A percentile compares a stretch with the other conserved stretches of the same genome.
These are phyloP conservation scores for Elongisporangium prolatum DNA, from an alignment of 352 stramenopile genomes.

Conservation along the genomic window DNA sequence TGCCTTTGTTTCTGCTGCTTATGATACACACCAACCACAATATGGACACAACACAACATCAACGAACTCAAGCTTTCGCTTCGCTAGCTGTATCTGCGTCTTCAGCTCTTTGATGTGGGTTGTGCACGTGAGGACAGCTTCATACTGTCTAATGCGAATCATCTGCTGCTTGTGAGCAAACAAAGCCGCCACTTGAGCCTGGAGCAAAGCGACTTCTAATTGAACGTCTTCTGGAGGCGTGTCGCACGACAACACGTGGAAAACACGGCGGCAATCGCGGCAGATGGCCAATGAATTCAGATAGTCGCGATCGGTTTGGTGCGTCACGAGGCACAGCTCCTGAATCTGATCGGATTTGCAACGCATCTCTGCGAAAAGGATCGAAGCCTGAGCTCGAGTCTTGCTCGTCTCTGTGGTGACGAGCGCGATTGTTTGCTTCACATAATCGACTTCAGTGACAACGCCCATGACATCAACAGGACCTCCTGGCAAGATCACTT, in stretches of 20 bases:
- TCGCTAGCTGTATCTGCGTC: slow-evolving; percentile 19
- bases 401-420: no score
- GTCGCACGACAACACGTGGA: slow-evolving; percentile 33
- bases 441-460: neutral
- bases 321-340: slow-evolving; percentile 17
- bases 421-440: neutral
- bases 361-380: slow-evolving; percentile 17
- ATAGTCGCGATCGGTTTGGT: neutral
- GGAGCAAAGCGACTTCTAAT: neutral
- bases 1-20: slow-evolving; percentile 10
- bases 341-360: slow-evolving; percentile 21
- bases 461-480: neutral
- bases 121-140: slow-evolving; percentile 22
- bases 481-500: slow-evolving; percentile 7
- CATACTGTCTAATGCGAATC: slow-evolving; percentile 27
- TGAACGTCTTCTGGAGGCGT: neutral
- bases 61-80: slow-evolving; percentile 36
- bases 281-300: slow-evolving; percentile 32
- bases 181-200: neutral
- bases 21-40: slow-evolving; percentile 20
- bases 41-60: slow-evolving; percentile 36
- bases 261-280: slow-evolving; percentile 39
- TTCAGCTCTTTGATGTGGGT: slow-evolving; percentile 13
- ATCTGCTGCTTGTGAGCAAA: slow-evolving; percentile 20
- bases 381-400: neutral